phyloP scores from a whole-genome alignment of 768 basidiomycete species.

The Trametes sanguinea region DNA sequence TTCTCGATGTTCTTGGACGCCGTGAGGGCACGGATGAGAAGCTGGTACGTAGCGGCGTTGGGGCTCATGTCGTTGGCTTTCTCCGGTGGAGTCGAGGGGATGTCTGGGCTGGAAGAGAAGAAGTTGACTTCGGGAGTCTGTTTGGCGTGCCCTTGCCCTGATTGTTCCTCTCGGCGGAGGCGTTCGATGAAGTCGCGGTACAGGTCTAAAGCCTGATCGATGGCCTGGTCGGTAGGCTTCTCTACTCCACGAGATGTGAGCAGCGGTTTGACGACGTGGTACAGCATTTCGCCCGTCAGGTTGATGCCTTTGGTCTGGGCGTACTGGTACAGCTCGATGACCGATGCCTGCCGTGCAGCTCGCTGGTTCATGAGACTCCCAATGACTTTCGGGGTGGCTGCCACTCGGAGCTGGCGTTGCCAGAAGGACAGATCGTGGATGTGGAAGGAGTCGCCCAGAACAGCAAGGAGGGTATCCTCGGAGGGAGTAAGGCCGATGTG shows the following conservation, averaged over 20 bases:
- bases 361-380: constrained; percentile 48
- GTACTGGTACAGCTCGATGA: constrained; percentile 51
- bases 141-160: not conserved
- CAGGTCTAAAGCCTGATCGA: constrained; percentile 57
- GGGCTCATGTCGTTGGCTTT: constrained; percentile 21
- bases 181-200: constrained; percentile 48
- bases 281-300: constrained; percentile 53
- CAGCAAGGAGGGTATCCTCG: constrained; percentile 39
- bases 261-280: constrained; percentile 55
- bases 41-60: constrained; percentile 55
- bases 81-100: not conserved
- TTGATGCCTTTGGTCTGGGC: constrained; percentile 45
- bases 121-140: too few relatives aligned
- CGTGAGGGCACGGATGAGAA: constrained; percentile 37
- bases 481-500: constrained; percentile 35
- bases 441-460: constrained; percentile 45
- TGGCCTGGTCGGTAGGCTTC: constrained; percentile 40
- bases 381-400: constrained; percentile 51
- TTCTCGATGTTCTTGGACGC: constrained; percentile 46
- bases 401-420: constrained; percentile 43
- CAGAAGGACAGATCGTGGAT: constrained; percentile 45
- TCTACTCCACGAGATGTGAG: constrained; percentile 41
- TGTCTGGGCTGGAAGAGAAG: not conserved
- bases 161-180: not conserved
- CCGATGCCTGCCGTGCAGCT: constrained; percentile 36